Evolutionary conservation across 1,139 yeast genomes (phyloP).

Genomic region (Pichia cactophila): DNA sequence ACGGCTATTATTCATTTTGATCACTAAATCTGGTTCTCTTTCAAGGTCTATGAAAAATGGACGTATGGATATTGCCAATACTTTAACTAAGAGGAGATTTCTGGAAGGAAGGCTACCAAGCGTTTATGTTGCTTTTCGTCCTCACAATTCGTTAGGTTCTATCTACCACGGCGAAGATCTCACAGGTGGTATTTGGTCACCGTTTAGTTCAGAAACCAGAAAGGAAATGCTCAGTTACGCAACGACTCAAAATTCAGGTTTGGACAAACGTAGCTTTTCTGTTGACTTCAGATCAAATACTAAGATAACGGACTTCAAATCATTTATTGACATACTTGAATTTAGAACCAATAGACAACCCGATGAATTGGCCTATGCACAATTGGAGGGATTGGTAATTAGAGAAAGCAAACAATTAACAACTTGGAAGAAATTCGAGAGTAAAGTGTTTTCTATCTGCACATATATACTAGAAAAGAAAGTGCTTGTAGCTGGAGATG

Average conservation of each 20-base stretch:
- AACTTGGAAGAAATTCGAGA: slow-evolving; percentile 75
- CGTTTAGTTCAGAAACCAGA: slow-evolving; percentile 54
- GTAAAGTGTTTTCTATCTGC: slow-evolving; percentile 66
- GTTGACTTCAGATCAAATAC: slow-evolving; percentile 73
- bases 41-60: slow-evolving; percentile 84
- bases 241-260: slow-evolving; percentile 62
- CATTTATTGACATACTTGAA: slow-evolving; percentile 67
- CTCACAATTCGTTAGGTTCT: slow-evolving; percentile 57
- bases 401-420: slow-evolving; percentile 37
- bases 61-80: slow-evolving; percentile 85
- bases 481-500: slow-evolving; percentile 59
- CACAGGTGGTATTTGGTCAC: slow-evolving; percentile 81
- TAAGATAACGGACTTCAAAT: slow-evolving; percentile 62
- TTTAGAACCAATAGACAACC: slow-evolving; percentile 70
- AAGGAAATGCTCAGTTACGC: slow-evolving; percentile 41
- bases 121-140: slow-evolving; percentile 74
- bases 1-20: slow-evolving; percentile 72
- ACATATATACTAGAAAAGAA: slow-evolving; percentile 44
- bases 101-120: slow-evolving; percentile 70
- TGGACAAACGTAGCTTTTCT: slow-evolving; percentile 69
- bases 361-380: slow-evolving; percentile 76
- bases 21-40: slow-evolving; percentile 73
- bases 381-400: slow-evolving; percentile 43
- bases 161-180: slow-evolving; percentile 75
- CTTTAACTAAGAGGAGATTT: slow-evolving; percentile 79